Percentiles rank a stretch among this genome's conserved stretches.
These are phyloP conservation scores for Plantago ovata DNA, from an alignment of 257 asterid genomes.

Conservation along the genomic window DNA sequence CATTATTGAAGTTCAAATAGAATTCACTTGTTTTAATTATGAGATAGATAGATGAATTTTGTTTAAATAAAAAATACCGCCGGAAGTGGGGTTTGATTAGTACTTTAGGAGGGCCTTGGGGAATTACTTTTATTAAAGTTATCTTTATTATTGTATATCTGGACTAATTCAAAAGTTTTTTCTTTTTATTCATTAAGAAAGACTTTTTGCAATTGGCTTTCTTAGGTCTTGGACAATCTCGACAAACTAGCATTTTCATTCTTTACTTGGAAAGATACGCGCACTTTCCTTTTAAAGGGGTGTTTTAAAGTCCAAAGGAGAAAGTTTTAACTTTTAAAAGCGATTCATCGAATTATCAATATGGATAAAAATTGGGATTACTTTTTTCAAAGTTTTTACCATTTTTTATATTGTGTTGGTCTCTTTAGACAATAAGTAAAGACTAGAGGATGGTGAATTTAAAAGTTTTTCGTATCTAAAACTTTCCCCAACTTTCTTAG, in stretches of 20 bases:
- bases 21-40: too few relatives aligned
- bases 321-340: conserved; percentile 21
- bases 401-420: too few relatives aligned
- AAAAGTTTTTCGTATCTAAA: too few relatives aligned
- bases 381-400: not conserved
- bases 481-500: too few relatives aligned
- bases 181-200: too few relatives aligned
- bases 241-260: conserved; percentile 40
- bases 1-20: too few relatives aligned
- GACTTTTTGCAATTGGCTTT: conserved; percentile 24
- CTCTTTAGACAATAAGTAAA: too few relatives aligned
- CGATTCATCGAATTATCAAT: conserved; percentile 17
- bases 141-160: conserved; percentile 18
- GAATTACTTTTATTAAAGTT: conserved; percentile 42
- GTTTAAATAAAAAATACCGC: too few relatives aligned
- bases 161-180: conserved; percentile 45
- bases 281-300: conserved; percentile 33
- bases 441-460: too few relatives aligned
- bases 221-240: conserved; percentile 17
- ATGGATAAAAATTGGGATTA: not conserved
- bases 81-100: conserved; percentile 24
- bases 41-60: too few relatives aligned
- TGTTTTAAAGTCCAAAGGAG: conserved; percentile 24
- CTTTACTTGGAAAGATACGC: conserved; percentile 46
- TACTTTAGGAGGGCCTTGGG: too few relatives aligned